These are phyloP conservation scores for Ogataea saltuana DNA, from an alignment of 805 yeast genomes.

Conservation along the genomic window DNA sequence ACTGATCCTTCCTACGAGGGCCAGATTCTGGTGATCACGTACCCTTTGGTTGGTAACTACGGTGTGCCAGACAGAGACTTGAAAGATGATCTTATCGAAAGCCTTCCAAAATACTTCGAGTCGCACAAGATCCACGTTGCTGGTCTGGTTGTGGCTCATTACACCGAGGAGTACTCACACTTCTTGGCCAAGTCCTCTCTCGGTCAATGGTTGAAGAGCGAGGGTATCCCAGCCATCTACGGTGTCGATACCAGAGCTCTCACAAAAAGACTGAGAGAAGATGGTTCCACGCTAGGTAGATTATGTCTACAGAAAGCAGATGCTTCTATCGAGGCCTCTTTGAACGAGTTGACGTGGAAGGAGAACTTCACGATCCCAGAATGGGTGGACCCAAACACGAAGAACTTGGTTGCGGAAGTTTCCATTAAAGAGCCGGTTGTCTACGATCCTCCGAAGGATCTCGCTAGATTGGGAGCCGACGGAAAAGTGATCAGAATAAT, in stretches of 20 bases:
- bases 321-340: constrained; percentile 35
- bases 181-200: constrained; percentile 89
- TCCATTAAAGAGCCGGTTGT: constrained; percentile 74
- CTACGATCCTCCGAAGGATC: constrained; percentile 66
- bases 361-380: constrained; percentile 71
- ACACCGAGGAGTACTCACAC: constrained; percentile 95
- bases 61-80: constrained; percentile 93
- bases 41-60: constrained; percentile 96
- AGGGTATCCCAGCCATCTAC: constrained; percentile 92
- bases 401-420: constrained; percentile 90
- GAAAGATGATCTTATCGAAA: constrained; percentile 71
- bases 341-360: constrained; percentile 52
- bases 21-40: constrained; percentile 94
- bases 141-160: constrained; percentile 94
- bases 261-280: constrained; percentile 88
- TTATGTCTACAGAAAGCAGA: constrained; percentile 58
- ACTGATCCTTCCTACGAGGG: constrained; percentile 99
- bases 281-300: constrained; percentile 93
- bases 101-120: constrained; percentile 90
- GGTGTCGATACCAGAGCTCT: constrained; percentile 97
- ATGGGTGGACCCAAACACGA: constrained; percentile 90
- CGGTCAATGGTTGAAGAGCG: constrained; percentile 89
- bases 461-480: constrained; percentile 56
- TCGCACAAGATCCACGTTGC: constrained; percentile 91
- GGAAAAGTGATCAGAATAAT: constrained; percentile 81